Base-by-base conservation (phyloP, 768 basidiomycete genomes). In the Roridomyces roridus region DNA sequence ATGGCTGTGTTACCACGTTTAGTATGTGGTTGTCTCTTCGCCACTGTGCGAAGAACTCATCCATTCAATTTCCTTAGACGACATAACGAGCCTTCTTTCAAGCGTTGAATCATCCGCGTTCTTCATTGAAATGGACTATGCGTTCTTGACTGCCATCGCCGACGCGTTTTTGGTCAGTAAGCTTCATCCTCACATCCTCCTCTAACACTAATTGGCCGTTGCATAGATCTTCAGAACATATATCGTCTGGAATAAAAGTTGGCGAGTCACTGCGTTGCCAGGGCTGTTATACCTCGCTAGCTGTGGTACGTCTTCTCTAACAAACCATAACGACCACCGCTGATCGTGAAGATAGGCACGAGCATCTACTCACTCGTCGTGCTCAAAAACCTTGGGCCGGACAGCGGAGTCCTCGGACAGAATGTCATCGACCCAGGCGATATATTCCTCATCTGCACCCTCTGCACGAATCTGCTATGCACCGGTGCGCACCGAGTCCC, bases 401-500 rank as follows among this genome's bases (percentile, higher is more conserved):
- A 29, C 6, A 28, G 17, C 10, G 23, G 31, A 12, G 14, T 46
- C 17, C 7, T 28, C 26, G n/a, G 21, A 24, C 21, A 35, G n/a
- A 50, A 20, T 28, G 41, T 51, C 29, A 15, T 44, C 37, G 35
- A 43, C 25, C 28, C 51, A 2, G 51, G 41, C 20, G 41, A 51
- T 36, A 44, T 35, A 43, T 51, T 51, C 31, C 28, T 51, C 20
- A 43, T 43, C 51, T 23, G 42, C 15, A 51, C 51, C 9, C 29
- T 51, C 31, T 51, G 41, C 18, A 51, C 51, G 31, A 51, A 51
- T 37, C 17, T 51, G 14, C 20, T 51, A 24, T 51, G 51, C 31
- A 51, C 51, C 5, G 20, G 51, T 51, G 5, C 24, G 51, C 44
- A 21, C 23, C 44, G n/a, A 34, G 17, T 10, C 43, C 15, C 8